Percentiles rank a stretch among this genome's conserved stretches.
These are phyloP conservation scores for Atkinsonella hypoxylon DNA, from an alignment of 2,329 filamentous ascomycete species.

Conservation along the genomic window DNA sequence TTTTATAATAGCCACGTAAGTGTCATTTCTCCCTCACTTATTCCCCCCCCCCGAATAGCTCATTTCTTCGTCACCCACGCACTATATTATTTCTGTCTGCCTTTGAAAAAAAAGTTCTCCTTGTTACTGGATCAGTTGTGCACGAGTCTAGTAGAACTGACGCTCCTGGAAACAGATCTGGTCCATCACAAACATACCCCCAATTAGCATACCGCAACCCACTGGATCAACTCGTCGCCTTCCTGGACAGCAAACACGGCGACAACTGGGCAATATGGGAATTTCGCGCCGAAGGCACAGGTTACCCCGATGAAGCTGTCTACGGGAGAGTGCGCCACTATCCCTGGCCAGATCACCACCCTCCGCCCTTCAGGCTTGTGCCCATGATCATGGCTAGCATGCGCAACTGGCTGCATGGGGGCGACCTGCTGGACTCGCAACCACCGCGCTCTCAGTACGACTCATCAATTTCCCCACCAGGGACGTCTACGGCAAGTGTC, in stretches of 20 bases:
- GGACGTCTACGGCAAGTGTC: neutral
- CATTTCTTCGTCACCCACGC: neutral
- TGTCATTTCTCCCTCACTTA: neutral
- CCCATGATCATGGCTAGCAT: conserved; percentile 86
- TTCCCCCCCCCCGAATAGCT: too few species aligned
- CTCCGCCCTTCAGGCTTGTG: conserved; percentile 80
- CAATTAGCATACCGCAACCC: conserved; percentile 91
- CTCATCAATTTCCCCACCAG: neutral
- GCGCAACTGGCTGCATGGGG: conserved; percentile 68
- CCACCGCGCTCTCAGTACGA: neutral
- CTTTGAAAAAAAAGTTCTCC: too few species aligned
- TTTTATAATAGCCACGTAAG: conserved; percentile 54
- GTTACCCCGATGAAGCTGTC: conserved; percentile 84
- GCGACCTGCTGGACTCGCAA: conserved; percentile 22
- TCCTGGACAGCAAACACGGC: conserved; percentile 75
- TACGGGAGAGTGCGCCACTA: conserved; percentile 80
- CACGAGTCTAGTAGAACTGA: neutral
- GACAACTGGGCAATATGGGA: conserved; percentile 93
- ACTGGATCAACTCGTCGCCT: conserved; percentile 73
- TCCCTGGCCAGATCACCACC: conserved; percentile 95
- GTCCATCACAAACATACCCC: conserved; percentile 79
- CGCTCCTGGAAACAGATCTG: conserved; percentile 50
- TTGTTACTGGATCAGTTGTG: neutral
- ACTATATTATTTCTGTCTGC: neutral
- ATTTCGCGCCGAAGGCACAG: conserved; percentile 91